Evolutionary conservation across 176 grass and related monocot species (phyloP).

Genomic region (Poa annua): DNA sequence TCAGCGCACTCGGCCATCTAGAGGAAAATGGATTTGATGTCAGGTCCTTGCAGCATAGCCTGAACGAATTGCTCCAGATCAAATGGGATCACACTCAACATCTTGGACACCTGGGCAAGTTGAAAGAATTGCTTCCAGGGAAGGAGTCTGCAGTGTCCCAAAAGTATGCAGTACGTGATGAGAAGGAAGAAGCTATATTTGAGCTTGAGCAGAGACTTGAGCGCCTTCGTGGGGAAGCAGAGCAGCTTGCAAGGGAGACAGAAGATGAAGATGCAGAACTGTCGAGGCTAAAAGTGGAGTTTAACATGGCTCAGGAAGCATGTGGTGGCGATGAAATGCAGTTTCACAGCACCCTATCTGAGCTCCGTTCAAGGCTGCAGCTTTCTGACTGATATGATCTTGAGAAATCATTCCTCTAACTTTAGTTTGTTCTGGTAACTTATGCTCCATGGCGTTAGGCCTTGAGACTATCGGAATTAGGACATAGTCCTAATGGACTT

Average conservation of each 20-base stretch:
- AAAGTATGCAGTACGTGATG: constrained; percentile 17
- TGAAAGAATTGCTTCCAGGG: constrained; percentile 29
- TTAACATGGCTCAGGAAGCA: not conserved
- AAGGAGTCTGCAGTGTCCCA: constrained; percentile 8
- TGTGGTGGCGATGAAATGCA: not conserved
- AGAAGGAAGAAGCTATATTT: constrained; percentile 45
- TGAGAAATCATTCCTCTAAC: not conserved
- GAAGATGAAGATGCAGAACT: constrained; percentile 29
- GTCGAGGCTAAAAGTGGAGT: constrained; percentile 13
- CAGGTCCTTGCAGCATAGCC: constrained; percentile 27
- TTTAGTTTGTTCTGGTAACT: not conserved
- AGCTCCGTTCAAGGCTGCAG: constrained; percentile 18
- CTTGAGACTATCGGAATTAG: not conserved
- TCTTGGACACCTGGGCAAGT: constrained; percentile 11
- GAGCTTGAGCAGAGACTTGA: constrained; percentile 53
- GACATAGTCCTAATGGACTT: not conserved
- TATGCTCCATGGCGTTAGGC: not conserved
- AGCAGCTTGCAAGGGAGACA: constrained; percentile 38
- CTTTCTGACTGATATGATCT: not conserved
- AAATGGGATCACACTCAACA: constrained; percentile 31
- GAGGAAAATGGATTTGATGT: constrained; percentile 67
- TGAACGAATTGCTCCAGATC: constrained; percentile 38
- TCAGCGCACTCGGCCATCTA: constrained; percentile 39
- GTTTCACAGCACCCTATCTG: constrained; percentile 24
- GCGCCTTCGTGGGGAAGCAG: constrained; percentile 27